phyloP scores from a whole-genome alignment of 2,329 filamentous ascomycete genomes.

The Aspergillus sp. region DNA sequence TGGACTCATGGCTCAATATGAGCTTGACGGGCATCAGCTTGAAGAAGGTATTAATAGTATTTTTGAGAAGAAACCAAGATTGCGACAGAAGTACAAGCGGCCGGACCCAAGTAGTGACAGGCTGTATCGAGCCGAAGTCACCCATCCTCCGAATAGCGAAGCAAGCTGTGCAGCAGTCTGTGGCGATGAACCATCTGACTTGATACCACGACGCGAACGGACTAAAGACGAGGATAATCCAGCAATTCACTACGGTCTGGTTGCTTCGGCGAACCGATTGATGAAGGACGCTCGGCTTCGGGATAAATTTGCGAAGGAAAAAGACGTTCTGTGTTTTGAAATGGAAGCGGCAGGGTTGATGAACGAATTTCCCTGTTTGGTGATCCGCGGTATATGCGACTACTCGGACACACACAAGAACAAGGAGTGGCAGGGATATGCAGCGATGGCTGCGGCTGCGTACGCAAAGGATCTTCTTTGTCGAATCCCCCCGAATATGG shows the following conservation, averaged over 20 bases:
- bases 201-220: not conserved
- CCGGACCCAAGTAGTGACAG: constrained; percentile 3
- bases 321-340: too few species aligned
- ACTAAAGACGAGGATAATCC: constrained; percentile 1
- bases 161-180: constrained; percentile 1
- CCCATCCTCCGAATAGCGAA: not conserved
- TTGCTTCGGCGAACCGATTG: constrained; percentile 19
- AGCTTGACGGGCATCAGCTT: constrained; percentile 6
- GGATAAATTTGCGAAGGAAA: too few species aligned
- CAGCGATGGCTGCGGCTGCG: not conserved
- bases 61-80: constrained; percentile 2
- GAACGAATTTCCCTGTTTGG: constrained; percentile 3
- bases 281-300: constrained; percentile 23
- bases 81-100: constrained; percentile 4
- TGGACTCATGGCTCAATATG: constrained; percentile 12
- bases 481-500: too few species aligned
- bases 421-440: constrained; percentile 5
- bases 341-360: too few species aligned
- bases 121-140: constrained; percentile 5
- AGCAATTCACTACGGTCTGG: constrained; percentile 20
- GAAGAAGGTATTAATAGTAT: not conserved
- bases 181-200: not conserved
- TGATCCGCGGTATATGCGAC: constrained; percentile 10
- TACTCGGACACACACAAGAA: constrained; percentile 8
- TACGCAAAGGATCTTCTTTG: constrained; percentile 7